A percentile compares a stretch with the other conserved stretches of the same genome.
These are phyloP conservation scores for Hypseocharis bilobata DNA, from an alignment of 441 rosid species.

Conservation along the genomic window DNA sequence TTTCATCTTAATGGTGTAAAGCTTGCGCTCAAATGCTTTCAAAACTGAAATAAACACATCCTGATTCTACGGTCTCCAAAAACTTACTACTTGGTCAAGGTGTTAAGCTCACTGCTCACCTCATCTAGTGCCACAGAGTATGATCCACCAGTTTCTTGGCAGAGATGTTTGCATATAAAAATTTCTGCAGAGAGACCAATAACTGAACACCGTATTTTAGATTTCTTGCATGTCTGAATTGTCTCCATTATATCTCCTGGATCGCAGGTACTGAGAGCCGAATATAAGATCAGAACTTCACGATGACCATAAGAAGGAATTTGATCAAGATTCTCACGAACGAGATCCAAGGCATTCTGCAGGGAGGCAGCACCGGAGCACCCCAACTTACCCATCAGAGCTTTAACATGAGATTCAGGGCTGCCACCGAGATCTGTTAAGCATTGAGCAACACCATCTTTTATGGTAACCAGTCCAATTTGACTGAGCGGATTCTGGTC, in stretches of 20 bases:
- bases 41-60: neutral
- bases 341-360: slow-evolving; percentile 74
- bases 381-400: slow-evolving; percentile 69
- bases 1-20: neutral
- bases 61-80: slow-evolving; percentile 4
- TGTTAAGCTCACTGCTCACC: too few species aligned
- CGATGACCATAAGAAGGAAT: slow-evolving; percentile 66
- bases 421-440: slow-evolving; percentile 83
- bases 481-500: slow-evolving; percentile 79
- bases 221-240: slow-evolving; percentile 66
- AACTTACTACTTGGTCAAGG: slow-evolving; percentile 9
- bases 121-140: slow-evolving; percentile 78
- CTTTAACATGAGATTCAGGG: slow-evolving; percentile 74
- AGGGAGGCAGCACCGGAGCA: slow-evolving; percentile 73
- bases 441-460: slow-evolving; percentile 60
- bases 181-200: slow-evolving; percentile 85
- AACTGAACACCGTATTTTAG: slow-evolving; percentile 73
- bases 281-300: slow-evolving; percentile 58
- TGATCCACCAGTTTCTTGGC: slow-evolving; percentile 79
- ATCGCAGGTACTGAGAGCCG: slow-evolving; percentile 73
- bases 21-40: neutral
- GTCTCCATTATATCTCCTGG: slow-evolving; percentile 85
- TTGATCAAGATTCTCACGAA: slow-evolving; percentile 46
- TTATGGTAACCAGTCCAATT: slow-evolving; percentile 48
- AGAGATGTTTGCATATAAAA: slow-evolving; percentile 78